Evolutionary conservation across 2,329 filamentous ascomycete genomes (phyloP).

Genomic region (Microcyclospora pomicola): DNA sequence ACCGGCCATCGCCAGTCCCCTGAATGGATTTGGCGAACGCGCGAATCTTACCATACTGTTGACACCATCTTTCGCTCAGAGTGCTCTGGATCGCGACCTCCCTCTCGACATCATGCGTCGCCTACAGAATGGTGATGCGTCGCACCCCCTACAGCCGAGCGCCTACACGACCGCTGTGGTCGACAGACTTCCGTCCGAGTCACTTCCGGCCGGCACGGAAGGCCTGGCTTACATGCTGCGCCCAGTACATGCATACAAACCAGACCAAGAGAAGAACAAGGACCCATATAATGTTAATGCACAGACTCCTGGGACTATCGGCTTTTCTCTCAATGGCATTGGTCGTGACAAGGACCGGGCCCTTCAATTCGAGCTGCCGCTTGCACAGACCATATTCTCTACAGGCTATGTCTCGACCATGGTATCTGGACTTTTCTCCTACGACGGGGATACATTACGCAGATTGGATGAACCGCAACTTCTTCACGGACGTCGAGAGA

Average conservation of each 20-base stretch:
- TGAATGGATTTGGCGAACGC: background rate
- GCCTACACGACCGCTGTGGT: slow-evolving; percentile 15
- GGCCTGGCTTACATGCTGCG: slow-evolving; percentile 18
- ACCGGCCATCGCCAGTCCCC: too few species aligned
- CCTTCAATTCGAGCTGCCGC: slow-evolving; percentile 37
- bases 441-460: slow-evolving; percentile 14
- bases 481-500: background rate
- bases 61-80: slow-evolving; percentile 13
- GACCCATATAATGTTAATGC: slow-evolving; percentile 4
- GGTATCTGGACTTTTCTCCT: slow-evolving; percentile 12
- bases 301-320: slow-evolving; percentile 17
- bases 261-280: slow-evolving; percentile 5
- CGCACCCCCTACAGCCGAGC: too few species aligned
- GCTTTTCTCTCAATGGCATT: slow-evolving; percentile 7
- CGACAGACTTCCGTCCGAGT: slow-evolving; percentile 14
- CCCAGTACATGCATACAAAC: slow-evolving; percentile 3
- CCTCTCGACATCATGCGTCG: slow-evolving; percentile 9
- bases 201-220: slow-evolving; percentile 9
- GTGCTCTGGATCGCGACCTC: slow-evolving; percentile 11
- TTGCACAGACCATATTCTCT: slow-evolving; percentile 67
- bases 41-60: slow-evolving; percentile 9
- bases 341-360: background rate
- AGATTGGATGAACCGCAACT: background rate
- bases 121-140: slow-evolving; percentile 8
- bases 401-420: slow-evolving; percentile 52